A percentile compares a stretch with the other conserved stretches of the same genome.
Evolutionary conservation across 2,329 filamentous ascomycete genomes (phyloP).

Genomic region (Botrytis fragariae): DNA sequence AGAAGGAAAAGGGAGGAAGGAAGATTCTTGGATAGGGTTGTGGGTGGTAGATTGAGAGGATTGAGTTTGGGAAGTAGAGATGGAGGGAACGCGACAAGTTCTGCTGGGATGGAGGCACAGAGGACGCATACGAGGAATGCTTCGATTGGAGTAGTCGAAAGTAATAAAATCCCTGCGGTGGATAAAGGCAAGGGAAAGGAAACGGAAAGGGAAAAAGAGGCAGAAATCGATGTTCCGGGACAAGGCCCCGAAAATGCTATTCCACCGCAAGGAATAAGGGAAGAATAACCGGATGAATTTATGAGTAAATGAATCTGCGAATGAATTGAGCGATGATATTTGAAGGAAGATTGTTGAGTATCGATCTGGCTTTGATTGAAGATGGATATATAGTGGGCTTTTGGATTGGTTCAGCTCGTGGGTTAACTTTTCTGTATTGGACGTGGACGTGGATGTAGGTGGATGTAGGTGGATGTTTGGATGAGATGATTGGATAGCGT

Average conservation of each 20-base stretch:
- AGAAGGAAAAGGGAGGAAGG: neutral
- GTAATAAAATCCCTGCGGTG: neutral
- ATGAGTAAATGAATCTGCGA: neutral
- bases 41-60: neutral
- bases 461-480: neutral
- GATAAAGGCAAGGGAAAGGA: neutral
- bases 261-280: neutral
- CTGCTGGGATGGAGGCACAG: no score
- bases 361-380: neutral
- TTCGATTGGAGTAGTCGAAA: neutral
- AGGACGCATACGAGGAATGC: neutral
- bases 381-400: neutral
- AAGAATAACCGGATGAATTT: neutral
- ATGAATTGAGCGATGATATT: neutral
- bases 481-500: neutral
- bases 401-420: neutral
- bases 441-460: no score
- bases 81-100: neutral
- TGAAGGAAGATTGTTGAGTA: neutral
- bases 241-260: neutral
- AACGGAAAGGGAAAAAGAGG: neutral
- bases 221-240: neutral
- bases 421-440: neutral
- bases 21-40: conserved; percentile 1
- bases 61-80: neutral